Conservation (phyloP, 2,329 filamentous ascomycete genomes). For the Verticillium alfalfae region DNA sequence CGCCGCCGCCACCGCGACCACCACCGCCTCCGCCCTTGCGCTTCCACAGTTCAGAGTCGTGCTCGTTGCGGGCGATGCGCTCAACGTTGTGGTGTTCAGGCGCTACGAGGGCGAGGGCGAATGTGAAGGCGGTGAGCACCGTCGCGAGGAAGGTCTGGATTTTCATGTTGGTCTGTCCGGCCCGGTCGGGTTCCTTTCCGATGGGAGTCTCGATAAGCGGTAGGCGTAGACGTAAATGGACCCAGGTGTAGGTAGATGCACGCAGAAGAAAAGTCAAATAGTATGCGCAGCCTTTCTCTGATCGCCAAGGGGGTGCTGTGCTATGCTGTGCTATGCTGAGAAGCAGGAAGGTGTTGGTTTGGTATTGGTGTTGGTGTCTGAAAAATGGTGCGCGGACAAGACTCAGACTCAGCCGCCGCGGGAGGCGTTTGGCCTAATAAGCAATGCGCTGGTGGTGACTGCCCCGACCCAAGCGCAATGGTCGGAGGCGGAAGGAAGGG, state of each 20-base stretch:
- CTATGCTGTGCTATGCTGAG: neutral
- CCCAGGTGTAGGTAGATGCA: no score
- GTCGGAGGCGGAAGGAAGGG: neutral
- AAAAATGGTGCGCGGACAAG: neutral
- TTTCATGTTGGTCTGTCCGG: conserved; percentile 20
- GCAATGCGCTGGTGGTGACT: neutral
- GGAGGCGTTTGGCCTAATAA: neutral
- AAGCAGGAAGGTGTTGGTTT: neutral
- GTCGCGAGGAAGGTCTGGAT: conserved; percentile 20
- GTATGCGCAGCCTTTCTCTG: neutral
- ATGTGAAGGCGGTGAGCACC: conserved; percentile 16
- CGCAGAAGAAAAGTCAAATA: neutral
- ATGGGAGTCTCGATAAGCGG: no score
- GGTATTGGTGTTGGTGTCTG: neutral
- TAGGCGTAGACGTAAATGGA: neutral
- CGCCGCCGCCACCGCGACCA: conserved; percentile 36
- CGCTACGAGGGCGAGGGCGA: conserved; percentile 12
- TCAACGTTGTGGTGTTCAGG: neutral
- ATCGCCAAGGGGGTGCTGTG: neutral
- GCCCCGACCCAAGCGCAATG: neutral
- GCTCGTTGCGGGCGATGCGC: conserved; percentile 3
- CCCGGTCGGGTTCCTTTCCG: no score
- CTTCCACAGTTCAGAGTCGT: conserved; percentile 42
- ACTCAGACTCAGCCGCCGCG: neutral
- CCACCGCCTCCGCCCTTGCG: conserved; percentile 55